These are phyloP conservation scores for Kazachstania kunashirensis DNA, from an alignment of 805 yeast genomes.

Conservation along the genomic window DNA sequence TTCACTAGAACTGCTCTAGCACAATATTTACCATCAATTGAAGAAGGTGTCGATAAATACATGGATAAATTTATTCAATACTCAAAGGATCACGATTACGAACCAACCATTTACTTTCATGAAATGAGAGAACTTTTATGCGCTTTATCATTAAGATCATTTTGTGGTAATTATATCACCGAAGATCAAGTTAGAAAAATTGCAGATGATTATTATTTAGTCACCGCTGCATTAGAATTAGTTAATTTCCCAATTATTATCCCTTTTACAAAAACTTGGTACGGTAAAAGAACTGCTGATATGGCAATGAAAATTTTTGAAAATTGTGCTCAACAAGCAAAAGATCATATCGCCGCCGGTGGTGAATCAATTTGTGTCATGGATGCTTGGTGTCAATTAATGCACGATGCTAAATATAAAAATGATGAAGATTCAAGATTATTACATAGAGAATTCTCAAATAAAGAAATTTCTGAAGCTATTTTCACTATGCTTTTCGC, in stretches of 20 bases:
- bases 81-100: constrained; percentile 43
- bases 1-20: constrained; percentile 79
- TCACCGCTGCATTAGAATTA: constrained; percentile 92
- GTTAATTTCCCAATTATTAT: constrained; percentile 95
- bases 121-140: constrained; percentile 94
- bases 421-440: constrained; percentile 46
- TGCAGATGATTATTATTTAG: constrained; percentile 85
- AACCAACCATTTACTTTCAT: constrained; percentile 71
- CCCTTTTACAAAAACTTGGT: constrained; percentile 97
- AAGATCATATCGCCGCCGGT: constrained; percentile 64
- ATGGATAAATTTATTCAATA: constrained; percentile 51
- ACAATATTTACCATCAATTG: constrained; percentile 76
- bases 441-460: constrained; percentile 70
- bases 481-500: constrained; percentile 95
- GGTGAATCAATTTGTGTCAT: constrained; percentile 79
- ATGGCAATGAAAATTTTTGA: constrained; percentile 89
- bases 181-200: constrained; percentile 80
- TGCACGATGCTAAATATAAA: constrained; percentile 55
- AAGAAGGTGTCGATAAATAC: constrained; percentile 74
- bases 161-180: constrained; percentile 91
- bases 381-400: constrained; percentile 89
- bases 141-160: constrained; percentile 84
- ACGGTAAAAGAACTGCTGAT: constrained; percentile 88
- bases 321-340: constrained; percentile 79
- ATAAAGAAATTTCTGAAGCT: constrained; percentile 91